Base-by-base conservation (phyloP, 2,329 filamentous ascomycete species). In the Calonectria multiphialidica region DNA sequence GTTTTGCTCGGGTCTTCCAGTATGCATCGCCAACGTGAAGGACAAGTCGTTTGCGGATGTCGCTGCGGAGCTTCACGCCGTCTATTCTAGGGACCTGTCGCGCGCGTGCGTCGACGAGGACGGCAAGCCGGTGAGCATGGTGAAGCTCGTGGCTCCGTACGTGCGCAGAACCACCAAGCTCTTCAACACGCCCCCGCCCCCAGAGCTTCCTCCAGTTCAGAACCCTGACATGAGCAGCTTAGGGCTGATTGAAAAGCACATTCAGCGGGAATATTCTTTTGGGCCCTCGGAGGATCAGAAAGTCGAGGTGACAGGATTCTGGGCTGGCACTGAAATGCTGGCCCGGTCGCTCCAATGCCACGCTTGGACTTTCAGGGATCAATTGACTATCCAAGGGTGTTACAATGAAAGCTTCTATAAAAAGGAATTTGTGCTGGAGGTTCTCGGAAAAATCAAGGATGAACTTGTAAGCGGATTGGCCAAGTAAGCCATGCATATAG, bases 351-450 rank as follows among this genome's bases (percentile, higher is more conserved):
- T 75, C 68, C 73, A 59, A 74, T 77, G 75, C 71, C 79, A 74
- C 74, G 74, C 82, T 23, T 84, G 80, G 80, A 82, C 80, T 0
- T 84, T 84, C 40, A 73, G 80, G 8, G 77, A 81, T 49, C 75
- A 79, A 72, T 66, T 83, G 64, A 81, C 75, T 40, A 67, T 83
- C 35, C 78, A 78, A 23, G 77, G 75, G 23, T 79, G 80, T 21
- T 84, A 81, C 71, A 83, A 84, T 35, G 77, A 81, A 66, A 75
- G 80, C 10, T 84, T 78, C 68, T 78, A 83, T 42, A 75, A 75
- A 2, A 66, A 37, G 8, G 70, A 49, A 2, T 79, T 78, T 67
- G 80, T 82, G 74, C 49, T 35, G 7, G 71, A 73, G 49, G 76
- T 82, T 63, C 66, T 81, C 16, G 28, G 35, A 12, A 73, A 70